Evolutionary conservation across 225 moss, liverwort and hornwort genomes (phyloP).

Genomic region (Takakia lepidozioides): DNA sequence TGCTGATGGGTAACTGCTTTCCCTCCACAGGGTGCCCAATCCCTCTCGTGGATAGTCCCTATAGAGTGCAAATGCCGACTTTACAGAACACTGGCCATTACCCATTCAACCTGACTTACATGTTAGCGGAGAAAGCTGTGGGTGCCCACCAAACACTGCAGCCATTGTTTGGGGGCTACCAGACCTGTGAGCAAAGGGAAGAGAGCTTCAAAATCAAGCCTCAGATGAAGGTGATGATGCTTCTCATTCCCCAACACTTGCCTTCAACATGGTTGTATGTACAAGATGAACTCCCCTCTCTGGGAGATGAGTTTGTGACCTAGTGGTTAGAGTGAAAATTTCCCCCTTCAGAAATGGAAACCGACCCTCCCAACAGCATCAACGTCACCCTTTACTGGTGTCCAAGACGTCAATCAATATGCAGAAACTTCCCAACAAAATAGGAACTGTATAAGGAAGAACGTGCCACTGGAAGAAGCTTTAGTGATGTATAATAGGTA

Average conservation of each 20-base stretch:
- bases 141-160: neutral
- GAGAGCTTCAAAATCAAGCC: constrained; percentile 24
- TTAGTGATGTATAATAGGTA: too few relatives aligned
- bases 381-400: too few relatives aligned
- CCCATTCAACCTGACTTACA: constrained; percentile 19
- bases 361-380: neutral
- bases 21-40: constrained; percentile 30
- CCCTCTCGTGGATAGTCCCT: constrained; percentile 16
- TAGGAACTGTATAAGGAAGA: too few relatives aligned
- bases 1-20: neutral
- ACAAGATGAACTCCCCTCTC: too few relatives aligned
- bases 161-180: constrained; percentile 20
- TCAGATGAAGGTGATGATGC: constrained; percentile 25
- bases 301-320: neutral
- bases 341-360: neutral
- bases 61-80: constrained; percentile 10
- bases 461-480: too few relatives aligned
- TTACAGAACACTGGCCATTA: neutral
- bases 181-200: constrained; percentile 41
- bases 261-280: too few relatives aligned
- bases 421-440: too few relatives aligned
- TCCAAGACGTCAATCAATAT: too few relatives aligned
- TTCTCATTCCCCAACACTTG: neutral
- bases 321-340: neutral
- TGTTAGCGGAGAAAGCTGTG: constrained; percentile 10